Base-by-base conservation (phyloP, 345 rosid genomes). In the Aurinia saxatilis region DNA sequence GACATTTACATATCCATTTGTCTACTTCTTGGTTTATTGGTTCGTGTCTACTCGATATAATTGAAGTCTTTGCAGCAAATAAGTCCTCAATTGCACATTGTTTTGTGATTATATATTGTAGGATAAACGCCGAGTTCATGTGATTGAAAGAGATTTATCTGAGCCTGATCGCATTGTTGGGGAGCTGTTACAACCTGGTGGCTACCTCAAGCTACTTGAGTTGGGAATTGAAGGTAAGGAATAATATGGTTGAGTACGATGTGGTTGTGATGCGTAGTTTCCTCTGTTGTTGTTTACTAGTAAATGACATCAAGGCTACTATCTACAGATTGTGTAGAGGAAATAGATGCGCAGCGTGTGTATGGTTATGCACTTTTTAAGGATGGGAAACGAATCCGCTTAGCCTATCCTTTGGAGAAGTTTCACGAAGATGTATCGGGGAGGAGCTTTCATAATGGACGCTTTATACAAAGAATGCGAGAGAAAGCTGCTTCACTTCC, bases 141-240 rank as follows among this genome's bases (percentile, higher is more conserved):
- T 86, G 59, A 80, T 86, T 45, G 93, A 86, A 66, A 72, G 93
- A 64, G 93, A 86, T 58, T 77, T 83, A 70, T 66, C 80, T 0
- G 89, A 81, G 80, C 93, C 89, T 10, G 87, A 83, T 65, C 79
- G 93, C 7, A 83, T 86, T 46, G 93, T 83, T 55, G 93, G 93
- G 5, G 93, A 86, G 67, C 62, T 86, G 50, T 81, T 86, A 27
- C 93, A 86, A 54, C 90, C 93, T 14, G 90, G 93, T 0, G 89
- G 93, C 10, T 86, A 83, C 69, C 85, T 86, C 5, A 86, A 86
- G 70, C 69, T 86, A 63, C 73, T 86, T 6, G 93, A 86, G 69
- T 66, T 86, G 71, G 92, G 87, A 31, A 82, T 86, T 41, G 81
- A 80, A 81, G 92, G 92, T 83, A n/a, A n/a, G n/a, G n/a, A n/a